Percentiles rank a stretch among this genome's conserved stretches.
These are phyloP conservation scores for Prorocentrum cordatum DNA, from an alignment of 169 alveolate species.

Conservation along the genomic window DNA sequence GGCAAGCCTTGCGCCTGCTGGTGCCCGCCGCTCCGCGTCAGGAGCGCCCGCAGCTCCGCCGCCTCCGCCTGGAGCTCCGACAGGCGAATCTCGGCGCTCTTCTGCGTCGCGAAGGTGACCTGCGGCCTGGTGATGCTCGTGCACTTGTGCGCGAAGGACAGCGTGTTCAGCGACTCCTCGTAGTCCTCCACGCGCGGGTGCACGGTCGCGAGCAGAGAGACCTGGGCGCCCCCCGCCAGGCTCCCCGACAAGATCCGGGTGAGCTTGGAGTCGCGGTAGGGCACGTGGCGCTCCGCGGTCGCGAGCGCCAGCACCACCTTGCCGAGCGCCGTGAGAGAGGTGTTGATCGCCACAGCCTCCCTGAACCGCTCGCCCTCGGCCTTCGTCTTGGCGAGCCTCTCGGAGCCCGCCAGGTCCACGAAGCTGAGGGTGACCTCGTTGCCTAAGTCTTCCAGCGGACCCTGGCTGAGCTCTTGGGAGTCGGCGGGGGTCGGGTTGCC, in stretches of 20 bases:
- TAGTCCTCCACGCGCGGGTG: conserved; percentile 6
- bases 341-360: not conserved
- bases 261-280: not conserved
- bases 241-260: not conserved
- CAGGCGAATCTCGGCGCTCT: too few species aligned
- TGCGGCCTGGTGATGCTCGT: too few species aligned
- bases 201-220: not conserved
- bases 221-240: not conserved
- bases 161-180: conserved; percentile 1
- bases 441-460: too few species aligned
- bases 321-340: not conserved
- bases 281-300: not conserved
- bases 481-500: too few species aligned
- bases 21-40: too few species aligned
- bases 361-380: not conserved
- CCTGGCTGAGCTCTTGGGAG: too few species aligned
- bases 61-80: too few species aligned
- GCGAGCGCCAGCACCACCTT: conserved; percentile 1
- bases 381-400: not conserved
- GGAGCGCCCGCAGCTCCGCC: too few species aligned
- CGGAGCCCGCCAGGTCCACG: conserved; percentile 5
- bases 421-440: too few species aligned
- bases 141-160: not conserved
- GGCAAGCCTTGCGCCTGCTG: too few species aligned
- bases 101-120: too few species aligned